Conservation (phyloP, 169 alveolate genomes). For the Theileria parva region DNA sequence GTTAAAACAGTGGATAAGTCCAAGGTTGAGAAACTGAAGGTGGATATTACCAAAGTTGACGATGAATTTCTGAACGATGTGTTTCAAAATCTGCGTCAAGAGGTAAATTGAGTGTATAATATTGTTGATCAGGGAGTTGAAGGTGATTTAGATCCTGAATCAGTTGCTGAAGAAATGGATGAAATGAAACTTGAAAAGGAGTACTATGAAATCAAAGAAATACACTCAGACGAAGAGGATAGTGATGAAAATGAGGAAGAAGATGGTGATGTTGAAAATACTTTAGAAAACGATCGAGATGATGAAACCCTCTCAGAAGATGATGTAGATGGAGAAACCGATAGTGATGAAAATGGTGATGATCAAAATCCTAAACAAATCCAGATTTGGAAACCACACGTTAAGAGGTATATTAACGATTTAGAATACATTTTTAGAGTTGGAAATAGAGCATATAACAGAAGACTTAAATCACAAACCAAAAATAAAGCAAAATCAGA, state of each 20-base stretch:
- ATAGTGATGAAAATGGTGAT: conserved; percentile 14
- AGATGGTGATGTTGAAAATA: background rate
- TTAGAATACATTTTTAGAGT: conserved; percentile 5
- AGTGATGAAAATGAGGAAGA: background rate
- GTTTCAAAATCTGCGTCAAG: conserved; percentile 60
- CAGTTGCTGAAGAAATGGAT: conserved; percentile 10
- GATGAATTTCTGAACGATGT: conserved; percentile 44
- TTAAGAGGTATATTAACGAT: conserved; percentile 24
- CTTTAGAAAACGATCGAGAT: too few species aligned
- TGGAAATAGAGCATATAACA: conserved; percentile 50
- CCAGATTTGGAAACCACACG: conserved; percentile 68
- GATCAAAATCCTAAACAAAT: conserved; percentile 46
- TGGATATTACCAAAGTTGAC: conserved; percentile 54
- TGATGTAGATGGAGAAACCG: background rate
- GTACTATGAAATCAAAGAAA: conserved; percentile 17
- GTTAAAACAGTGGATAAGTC: conserved; percentile 18
- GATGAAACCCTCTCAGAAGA: background rate
- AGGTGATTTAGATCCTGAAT: conserved; percentile 12
- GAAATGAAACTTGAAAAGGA: conserved; percentile 17
- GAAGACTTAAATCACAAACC: conserved; percentile 23
- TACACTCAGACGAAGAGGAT: conserved; percentile 20
- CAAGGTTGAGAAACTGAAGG: conserved; percentile 41
- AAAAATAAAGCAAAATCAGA: conserved; percentile 63
- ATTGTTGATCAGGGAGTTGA: conserved; percentile 38
- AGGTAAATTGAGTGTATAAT: conserved; percentile 17